Evolutionary conservation across 345 rosid genomes (phyloP).

Genomic region (Murraya koenigii): DNA sequence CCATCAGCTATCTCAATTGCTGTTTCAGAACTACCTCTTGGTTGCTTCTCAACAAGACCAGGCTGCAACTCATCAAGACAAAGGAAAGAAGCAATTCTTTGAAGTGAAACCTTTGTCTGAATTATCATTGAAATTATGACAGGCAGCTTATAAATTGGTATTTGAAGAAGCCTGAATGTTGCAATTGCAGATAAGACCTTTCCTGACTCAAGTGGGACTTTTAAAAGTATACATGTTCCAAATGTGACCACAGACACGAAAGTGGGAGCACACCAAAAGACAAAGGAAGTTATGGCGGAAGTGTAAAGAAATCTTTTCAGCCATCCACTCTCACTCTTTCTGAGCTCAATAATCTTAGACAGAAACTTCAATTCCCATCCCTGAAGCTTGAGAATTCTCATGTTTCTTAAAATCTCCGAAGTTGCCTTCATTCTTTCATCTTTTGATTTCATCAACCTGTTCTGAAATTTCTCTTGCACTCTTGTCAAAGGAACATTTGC

Average conservation of each 20-base stretch:
- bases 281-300: conserved; percentile 43
- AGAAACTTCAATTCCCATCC: conserved; percentile 84
- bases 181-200: conserved; percentile 78
- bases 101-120: conserved; percentile 70
- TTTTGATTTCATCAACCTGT: conserved; percentile 67
- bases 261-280: conserved; percentile 70
- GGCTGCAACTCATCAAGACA: conserved; percentile 50
- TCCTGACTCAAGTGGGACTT: conserved; percentile 61
- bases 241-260: conserved; percentile 59
- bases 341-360: conserved; percentile 49
- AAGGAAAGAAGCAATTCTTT: conserved; percentile 61
- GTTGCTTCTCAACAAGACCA: conserved; percentile 46
- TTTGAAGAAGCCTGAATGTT: conserved; percentile 64
- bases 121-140: conserved; percentile 55
- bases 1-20: conserved; percentile 50
- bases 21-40: conserved; percentile 40
- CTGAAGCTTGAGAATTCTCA: conserved; percentile 79
- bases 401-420: conserved; percentile 62
- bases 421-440: conserved; percentile 66
- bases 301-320: conserved; percentile 52
- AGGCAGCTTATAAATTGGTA: conserved; percentile 57
- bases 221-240: conserved; percentile 55
- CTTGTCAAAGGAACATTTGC: conserved; percentile 53
- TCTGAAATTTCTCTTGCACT: conserved; percentile 61
- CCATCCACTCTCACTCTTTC: conserved; percentile 55